Percentiles rank a stretch among this genome's conserved stretches.
Evolutionary conservation across 768 basidiomycete genomes (phyloP).

Genomic region (Naganishia vaughanmartiniae): DNA sequence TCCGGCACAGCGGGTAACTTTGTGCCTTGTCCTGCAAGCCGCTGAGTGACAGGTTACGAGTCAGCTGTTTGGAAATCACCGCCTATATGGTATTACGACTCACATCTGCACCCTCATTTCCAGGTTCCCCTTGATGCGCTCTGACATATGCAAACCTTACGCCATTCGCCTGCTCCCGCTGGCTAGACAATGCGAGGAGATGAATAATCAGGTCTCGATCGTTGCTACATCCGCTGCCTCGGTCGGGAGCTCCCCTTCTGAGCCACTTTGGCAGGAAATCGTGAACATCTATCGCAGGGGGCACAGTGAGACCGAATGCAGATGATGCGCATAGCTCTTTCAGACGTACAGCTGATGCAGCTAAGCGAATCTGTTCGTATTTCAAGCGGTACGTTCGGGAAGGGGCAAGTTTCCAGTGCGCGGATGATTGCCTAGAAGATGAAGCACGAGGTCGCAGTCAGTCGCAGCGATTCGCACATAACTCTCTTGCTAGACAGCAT

Average conservation of each 20-base stretch:
- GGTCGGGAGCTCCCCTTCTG: not conserved
- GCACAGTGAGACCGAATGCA: no score
- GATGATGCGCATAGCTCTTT: no score
- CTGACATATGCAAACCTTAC: not conserved
- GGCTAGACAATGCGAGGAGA: not conserved
- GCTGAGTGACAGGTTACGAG: not conserved
- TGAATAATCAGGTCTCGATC: not conserved
- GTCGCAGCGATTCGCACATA: no score
- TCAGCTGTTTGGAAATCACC: not conserved
- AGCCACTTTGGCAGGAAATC: not conserved
- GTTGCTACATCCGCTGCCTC: not conserved
- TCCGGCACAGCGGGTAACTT: not conserved
- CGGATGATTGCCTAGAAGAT: not conserved
- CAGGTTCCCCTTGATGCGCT: not conserved
- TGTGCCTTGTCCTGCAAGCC: not conserved
- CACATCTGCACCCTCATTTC: slow-evolving; percentile 7
- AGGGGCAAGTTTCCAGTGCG: slow-evolving; percentile 1
- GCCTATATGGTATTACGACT: not conserved
- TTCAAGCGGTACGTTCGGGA: not conserved
- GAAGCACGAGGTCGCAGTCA: not conserved
- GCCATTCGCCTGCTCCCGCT: not conserved
- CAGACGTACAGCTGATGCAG: not conserved
- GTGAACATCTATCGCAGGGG: no score
- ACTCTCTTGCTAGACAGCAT: no score
- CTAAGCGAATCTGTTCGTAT: not conserved